A percentile compares a stretch with the other conserved stretches of the same genome.
These are phyloP conservation scores for Cordyceps militaris DNA, from an alignment of 2,329 filamentous ascomycete species.

Conservation along the genomic window DNA sequence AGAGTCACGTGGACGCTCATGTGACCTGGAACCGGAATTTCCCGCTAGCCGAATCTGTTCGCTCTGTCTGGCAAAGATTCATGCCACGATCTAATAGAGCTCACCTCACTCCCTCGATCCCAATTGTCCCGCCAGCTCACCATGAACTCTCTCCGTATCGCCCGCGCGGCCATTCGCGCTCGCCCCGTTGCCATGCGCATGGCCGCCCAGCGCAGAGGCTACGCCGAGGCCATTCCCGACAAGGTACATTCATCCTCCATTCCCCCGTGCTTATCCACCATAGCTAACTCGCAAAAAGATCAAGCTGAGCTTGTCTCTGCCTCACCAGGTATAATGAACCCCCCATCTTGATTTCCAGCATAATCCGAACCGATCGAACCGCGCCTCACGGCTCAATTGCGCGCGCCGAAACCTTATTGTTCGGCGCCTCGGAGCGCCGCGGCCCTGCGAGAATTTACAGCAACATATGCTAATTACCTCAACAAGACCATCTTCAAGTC, in stretches of 20 bases:
- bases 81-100: constrained; percentile 37
- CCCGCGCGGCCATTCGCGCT: constrained; percentile 80
- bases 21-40: constrained; percentile 32
- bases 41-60: constrained; percentile 33
- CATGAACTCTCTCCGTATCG: constrained; percentile 94
- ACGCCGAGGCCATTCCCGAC: constrained; percentile 81
- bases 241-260: constrained; percentile 46
- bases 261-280: constrained; percentile 1
- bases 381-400: constrained; percentile 24
- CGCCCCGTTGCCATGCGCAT: constrained; percentile 70
- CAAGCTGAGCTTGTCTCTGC: constrained; percentile 95
- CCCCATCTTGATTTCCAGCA: neutral
- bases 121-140: constrained; percentile 40
- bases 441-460: constrained; percentile 12
- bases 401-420: constrained; percentile 8
- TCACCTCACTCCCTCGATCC: constrained; percentile 39
- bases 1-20: constrained; percentile 26
- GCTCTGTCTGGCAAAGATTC: constrained; percentile 40
- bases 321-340: constrained; percentile 78
- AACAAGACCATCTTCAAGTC: constrained; percentile 63
- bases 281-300: constrained; percentile 48
- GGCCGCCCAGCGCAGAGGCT: constrained; percentile 77
- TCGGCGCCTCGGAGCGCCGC: constrained; percentile 11
- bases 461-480: constrained; percentile 42
- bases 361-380: constrained; percentile 14